Evolutionary conservation across 2,329 filamentous ascomycete genomes (phyloP).

Genomic region (Didymella keratinophila): DNA sequence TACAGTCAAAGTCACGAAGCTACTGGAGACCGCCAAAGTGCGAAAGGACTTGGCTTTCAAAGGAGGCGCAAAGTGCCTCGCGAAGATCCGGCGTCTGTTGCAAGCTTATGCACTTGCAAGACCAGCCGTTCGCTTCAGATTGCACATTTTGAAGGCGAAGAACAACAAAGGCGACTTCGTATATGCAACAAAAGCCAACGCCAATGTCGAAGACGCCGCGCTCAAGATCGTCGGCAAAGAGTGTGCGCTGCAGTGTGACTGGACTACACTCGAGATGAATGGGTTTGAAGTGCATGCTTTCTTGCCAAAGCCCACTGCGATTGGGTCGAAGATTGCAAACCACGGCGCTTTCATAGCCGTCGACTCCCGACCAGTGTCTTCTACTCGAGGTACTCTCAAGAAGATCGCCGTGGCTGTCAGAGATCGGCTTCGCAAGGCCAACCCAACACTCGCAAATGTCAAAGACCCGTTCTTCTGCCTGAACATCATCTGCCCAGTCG

Average conservation of each 20-base stretch:
- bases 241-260: constrained; percentile 63
- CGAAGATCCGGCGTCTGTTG: constrained; percentile 67
- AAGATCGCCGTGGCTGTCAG: constrained; percentile 65
- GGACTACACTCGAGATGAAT: constrained; percentile 45
- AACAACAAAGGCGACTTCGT: constrained; percentile 64
- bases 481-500: constrained; percentile 67
- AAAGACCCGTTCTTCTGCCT: constrained; percentile 69
- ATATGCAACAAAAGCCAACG: constrained; percentile 65
- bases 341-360: constrained; percentile 69
- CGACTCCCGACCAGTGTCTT: constrained; percentile 70
- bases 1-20: constrained; percentile 66
- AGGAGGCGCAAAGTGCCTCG: constrained; percentile 64
- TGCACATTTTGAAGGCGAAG: constrained; percentile 65
- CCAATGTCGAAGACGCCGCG: constrained; percentile 64
- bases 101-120: constrained; percentile 72
- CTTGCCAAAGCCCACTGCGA: constrained; percentile 62
- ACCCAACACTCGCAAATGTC: constrained; percentile 36
- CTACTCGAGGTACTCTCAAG: constrained; percentile 64
- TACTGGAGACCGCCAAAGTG: constrained; percentile 70
- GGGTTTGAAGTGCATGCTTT: constrained; percentile 64
- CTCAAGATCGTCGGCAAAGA: constrained; percentile 69
- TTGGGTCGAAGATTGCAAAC: constrained; percentile 50
- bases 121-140: constrained; percentile 66
- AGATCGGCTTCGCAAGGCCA: constrained; percentile 54
- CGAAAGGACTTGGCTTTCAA: constrained; percentile 67